A percentile compares a stretch with the other conserved stretches of the same genome.
These are phyloP conservation scores for Pisolithus thermaeus DNA, from an alignment of 1,284 basidiomycete species.

Conservation along the genomic window DNA sequence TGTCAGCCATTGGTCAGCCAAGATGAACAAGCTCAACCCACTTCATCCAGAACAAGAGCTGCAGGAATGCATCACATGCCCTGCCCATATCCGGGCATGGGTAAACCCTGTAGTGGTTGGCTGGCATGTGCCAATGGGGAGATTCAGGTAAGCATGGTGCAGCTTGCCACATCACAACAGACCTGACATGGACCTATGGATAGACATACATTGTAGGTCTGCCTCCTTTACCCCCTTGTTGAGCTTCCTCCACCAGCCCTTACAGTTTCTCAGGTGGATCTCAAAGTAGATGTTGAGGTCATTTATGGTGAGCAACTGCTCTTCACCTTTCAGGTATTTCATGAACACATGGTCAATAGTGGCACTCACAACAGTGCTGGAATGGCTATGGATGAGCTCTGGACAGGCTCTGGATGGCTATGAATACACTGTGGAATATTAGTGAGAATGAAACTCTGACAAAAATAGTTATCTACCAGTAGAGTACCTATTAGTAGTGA, in stretches of 20 bases:
- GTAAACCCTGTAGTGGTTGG: no score
- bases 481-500: no score
- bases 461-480: no score
- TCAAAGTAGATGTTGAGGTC: background rate
- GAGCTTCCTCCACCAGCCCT: conserved; percentile 9
- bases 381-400: no score
- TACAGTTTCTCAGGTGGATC: conserved; percentile 5
- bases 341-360: conserved; percentile 1
- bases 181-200: no score
- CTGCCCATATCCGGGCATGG: no score
- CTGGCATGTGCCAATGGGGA: no score
- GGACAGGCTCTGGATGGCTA: no score
- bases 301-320: background rate
- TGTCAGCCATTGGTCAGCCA: conserved; percentile 13
- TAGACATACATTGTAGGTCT: conserved; percentile 1
- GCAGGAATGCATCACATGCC: conserved; percentile 5
- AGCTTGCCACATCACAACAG: no score
- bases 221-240: conserved; percentile 5
- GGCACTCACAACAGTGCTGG: background rate
- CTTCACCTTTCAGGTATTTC: conserved; percentile 1
- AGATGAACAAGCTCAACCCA: conserved; percentile 18
- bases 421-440: no score
- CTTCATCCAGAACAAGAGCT: conserved; percentile 23
- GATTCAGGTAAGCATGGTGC: no score
- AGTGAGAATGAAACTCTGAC: no score